Evolutionary conservation across 1,284 basidiomycete species (phyloP), one percentile per base, ranked within the genome.

Genomic region (Trametes hirsuta): DNA sequence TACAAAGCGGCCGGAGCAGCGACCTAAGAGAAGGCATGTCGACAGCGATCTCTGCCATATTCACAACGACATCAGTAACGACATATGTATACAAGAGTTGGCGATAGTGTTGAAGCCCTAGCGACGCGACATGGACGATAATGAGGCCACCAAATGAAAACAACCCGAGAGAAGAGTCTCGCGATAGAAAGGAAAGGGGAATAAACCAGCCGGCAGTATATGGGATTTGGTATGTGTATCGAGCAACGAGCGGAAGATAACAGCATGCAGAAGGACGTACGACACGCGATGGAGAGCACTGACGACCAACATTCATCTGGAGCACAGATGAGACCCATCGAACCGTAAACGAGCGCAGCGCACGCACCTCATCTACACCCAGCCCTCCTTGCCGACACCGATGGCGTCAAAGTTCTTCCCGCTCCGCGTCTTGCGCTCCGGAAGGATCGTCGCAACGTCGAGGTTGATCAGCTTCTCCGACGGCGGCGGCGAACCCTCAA

Each of bases 371-470:
- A 37, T 18, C 63, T 58, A 68, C 15, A 68, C 63, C 84, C 83
- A 85, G 47, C 76, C 76, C 55, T 84, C 82, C 67, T 81, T 78
- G 55, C 81, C 81, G 4, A 81, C 75, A 22, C 80, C 79, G 65
- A 90, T 88, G 47, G 86, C 90, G 69, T 91, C 90, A 65, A 92
- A 92, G 73, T 84, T 89, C 77, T 90, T 92, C 55, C 90, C 90
- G 66, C 90, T 92, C 60, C 90, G 78, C 15, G 87, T 88, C 66
- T 87, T 82, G 61, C 90, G 76, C 75, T 91, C 89, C 61, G 81
- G 75, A 18, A 85, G 76, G 24, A 84, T 72, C 21, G 81, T 77
- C 51, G 88, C 85, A 58, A 81, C 78, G 70, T 93, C 85, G 67
- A 91, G 82, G 66, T 92, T 93, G 75, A 91, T 93, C 58, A 91